Evolutionary conservation across 352 stramenopile species (phyloP), one percentile per base, ranked within the genome.

Genomic region (Bremia lactucae): DNA sequence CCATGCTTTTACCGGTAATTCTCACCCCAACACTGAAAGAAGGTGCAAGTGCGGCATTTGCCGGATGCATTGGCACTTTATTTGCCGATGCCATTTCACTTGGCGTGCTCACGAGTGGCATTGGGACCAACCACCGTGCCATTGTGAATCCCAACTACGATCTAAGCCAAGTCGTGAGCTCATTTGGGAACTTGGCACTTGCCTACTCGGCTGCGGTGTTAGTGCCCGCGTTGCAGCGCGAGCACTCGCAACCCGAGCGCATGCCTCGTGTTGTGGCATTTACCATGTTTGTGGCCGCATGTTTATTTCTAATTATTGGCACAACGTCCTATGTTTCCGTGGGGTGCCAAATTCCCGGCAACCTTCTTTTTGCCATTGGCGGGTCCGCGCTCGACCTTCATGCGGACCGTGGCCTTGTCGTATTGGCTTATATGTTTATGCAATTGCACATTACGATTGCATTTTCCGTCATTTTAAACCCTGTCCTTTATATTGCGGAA

Each of bases 11-110:
- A 21, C 71, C 71, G 4, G 55, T 81, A 4, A 68, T 72, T 41
- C 49, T 83, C 2, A 79, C 61, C 8, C 71, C 71, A 5, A 83
- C 71, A 8, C 57, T 83, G 16, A 80, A 83, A 46, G 71, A 83
- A 56, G 68, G 64, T 20, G 67, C 68, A 13, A 52, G 44, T 26
- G 66, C 63, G 6, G 71, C 71, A n/a, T 67, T 76, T 21, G 65
- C 64, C 18, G 71, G 71, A 15, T 76, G 62, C 36, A 15, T 82
- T 22, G 66, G 71, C 4, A 83, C 68, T 26, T 26, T 83, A 42
- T 42, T 81, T 7, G 71, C 71, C 2, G 71, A 81, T 37, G 59
- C 44, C 1, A 81, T 83, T 40, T 62, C 56, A 14, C 36, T 82
- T 8, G 55, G 43, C 10, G 45, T 82, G 14, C 49, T 82, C 7